Percentiles rank a stretch among this genome's conserved stretches.
Conservation (phyloP, 768 basidiomycete genomes). For the Suillus tomentosus region DNA sequence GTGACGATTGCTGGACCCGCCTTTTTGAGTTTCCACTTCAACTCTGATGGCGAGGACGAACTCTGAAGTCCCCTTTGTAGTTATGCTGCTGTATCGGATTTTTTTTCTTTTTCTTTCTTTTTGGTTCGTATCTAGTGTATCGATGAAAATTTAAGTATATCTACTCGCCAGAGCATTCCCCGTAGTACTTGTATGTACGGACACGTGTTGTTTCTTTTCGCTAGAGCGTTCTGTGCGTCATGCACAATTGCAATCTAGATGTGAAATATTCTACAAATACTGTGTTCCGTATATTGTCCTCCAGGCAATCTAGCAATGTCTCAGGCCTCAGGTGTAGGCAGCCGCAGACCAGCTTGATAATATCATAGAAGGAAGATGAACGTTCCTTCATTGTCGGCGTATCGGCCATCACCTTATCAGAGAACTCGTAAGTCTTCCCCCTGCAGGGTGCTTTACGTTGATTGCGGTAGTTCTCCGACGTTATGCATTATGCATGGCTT, state of each 20-base stretch:
- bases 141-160: not conserved
- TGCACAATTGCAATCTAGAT: too few species aligned
- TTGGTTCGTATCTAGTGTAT: not conserved
- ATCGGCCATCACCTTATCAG: too few species aligned
- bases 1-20: slow-evolving; percentile 45
- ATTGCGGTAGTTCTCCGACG: too few species aligned
- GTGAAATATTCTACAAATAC: too few species aligned
- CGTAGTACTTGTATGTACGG: not conserved
- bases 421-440: too few species aligned
- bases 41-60: slow-evolving; percentile 21
- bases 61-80: not conserved
- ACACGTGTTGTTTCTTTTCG: not conserved
- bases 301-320: too few species aligned
- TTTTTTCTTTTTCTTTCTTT: not conserved
- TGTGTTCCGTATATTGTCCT: too few species aligned
- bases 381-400: not conserved
- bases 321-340: too few species aligned
- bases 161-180: not conserved
- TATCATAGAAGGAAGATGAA: not conserved
- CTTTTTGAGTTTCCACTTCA: slow-evolving; percentile 28
- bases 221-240: not conserved
- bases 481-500: too few species aligned
- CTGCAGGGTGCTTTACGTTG: too few species aligned
- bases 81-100: not conserved
- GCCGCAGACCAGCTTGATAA: not conserved